Base-by-base conservation (phyloP, 352 stramenopile species). In the Phytophthora palmivora region DNA sequence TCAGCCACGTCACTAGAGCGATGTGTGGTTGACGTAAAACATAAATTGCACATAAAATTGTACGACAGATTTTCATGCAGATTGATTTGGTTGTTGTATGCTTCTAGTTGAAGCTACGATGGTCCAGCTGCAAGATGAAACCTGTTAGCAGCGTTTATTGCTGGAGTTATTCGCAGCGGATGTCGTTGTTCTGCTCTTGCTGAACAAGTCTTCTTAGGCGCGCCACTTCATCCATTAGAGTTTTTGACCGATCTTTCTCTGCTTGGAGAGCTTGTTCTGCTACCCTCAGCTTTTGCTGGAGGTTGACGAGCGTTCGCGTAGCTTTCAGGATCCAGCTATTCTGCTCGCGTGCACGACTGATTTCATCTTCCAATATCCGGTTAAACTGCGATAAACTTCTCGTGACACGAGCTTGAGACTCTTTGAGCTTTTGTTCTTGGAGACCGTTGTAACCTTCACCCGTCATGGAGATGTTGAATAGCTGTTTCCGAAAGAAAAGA, bases 41-140 rank as follows among this genome's bases (percentile, higher is more conserved):
- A 16, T 53, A 68, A 28, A 28, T 6, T 28, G 6, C n/a, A 28
- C 24, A 50, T 38, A 11, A 22, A 39, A 41, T 50, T 24, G 1
- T 9, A 3, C 24, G 24, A 28, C 24, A 6, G 6, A 28, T n/a
- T n/a, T n/a, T n/a, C n/a, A n/a, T n/a, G n/a, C n/a, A 26, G 7
- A 19, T 34, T 32, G 2, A 44, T 10, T 66, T 49, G 12, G 19
- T 1, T 0, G 19, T 60, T 67, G 58, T 67, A 67, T 55, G 26
- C 22, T 2, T 36, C 15, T 50, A 50, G 24, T 62, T 67, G 58
- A 67, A 67, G 58, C 41, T 52, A 33, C 6, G 24, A 6, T 6
- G 24, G 24, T 28, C 24, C 3, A 28, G 24, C 6, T 6, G 24
- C 24, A 28, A 6, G 24, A 28, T 3, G 24, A 28, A 28, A 28